Evolutionary conservation across 768 basidiomycete genomes (phyloP).

Genomic region (Leccinum subgranulosum): DNA sequence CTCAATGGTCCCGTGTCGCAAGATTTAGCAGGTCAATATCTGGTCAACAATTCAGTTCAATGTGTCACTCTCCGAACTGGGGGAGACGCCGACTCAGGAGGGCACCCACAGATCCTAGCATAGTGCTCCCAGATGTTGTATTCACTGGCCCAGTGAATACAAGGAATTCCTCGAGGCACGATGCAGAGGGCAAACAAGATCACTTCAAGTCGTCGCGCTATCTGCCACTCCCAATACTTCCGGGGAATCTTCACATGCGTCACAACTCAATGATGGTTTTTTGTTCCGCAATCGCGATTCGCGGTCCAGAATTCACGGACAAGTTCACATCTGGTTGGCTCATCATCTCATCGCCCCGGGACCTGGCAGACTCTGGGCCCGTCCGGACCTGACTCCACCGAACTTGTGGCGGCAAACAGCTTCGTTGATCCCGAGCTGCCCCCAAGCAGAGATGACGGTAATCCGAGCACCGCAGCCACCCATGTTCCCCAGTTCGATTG

Average conservation of each 20-base stretch:
- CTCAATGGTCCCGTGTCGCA: slow-evolving; percentile 46
- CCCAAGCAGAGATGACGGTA: slow-evolving; percentile 1
- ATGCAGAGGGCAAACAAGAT: no score
- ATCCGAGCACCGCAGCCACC: slow-evolving; percentile 8
- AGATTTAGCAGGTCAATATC: slow-evolving; percentile 42
- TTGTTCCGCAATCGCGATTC: slow-evolving; percentile 7
- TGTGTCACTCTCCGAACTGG: slow-evolving; percentile 58
- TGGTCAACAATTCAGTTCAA: slow-evolving; percentile 30
- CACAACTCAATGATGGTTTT: slow-evolving; percentile 13
- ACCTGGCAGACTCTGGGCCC: slow-evolving; percentile 24
- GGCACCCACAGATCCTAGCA: slow-evolving; percentile 31
- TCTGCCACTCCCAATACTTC: no score
- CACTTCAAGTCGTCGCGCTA: slow-evolving; percentile 10
- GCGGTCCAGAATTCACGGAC: slow-evolving; percentile 14
- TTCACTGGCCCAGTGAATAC: no score
- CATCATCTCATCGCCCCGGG: slow-evolving; percentile 36
- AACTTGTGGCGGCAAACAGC: neutral
- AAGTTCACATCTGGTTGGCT: slow-evolving; percentile 37
- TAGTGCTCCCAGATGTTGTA: no score
- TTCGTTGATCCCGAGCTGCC: slow-evolving; percentile 1
- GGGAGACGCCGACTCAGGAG: slow-evolving; percentile 30
- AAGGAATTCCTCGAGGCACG: slow-evolving; percentile 18
- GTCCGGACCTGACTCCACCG: slow-evolving; percentile 11
- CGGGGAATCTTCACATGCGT: slow-evolving; percentile 23
- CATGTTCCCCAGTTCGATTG: no score